Conservation (phyloP, 2,329 filamentous ascomycete species). For the Calonectria honghensis region DNA sequence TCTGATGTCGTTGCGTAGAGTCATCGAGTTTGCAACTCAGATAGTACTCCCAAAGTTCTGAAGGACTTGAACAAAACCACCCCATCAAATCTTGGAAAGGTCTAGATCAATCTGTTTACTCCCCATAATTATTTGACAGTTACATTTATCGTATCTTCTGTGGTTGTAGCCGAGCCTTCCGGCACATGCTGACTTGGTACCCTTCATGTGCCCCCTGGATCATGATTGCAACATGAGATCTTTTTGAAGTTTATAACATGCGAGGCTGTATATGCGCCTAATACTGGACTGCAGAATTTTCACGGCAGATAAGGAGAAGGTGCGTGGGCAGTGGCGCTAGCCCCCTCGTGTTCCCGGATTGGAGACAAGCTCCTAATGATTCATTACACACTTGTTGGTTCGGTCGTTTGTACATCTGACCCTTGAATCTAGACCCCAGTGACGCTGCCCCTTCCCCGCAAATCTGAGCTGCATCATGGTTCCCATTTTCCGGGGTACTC, state of each 20-base stretch:
- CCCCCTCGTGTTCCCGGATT: not conserved
- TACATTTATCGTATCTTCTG: not conserved
- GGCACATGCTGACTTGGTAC: not conserved
- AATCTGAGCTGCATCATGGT: slow-evolving; percentile 34
- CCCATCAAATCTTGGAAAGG: not conserved
- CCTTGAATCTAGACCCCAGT: not conserved
- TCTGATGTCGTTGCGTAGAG: not conserved
- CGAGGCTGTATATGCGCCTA: not conserved
- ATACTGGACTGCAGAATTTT: too few relatives aligned
- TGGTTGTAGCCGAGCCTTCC: slow-evolving; percentile 8
- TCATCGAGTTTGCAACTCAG: not conserved
- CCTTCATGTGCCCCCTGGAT: not conserved
- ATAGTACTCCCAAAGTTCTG: not conserved
- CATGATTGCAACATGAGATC: not conserved
- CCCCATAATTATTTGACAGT: not conserved
- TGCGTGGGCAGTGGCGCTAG: not conserved
- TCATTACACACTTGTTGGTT: slow-evolving; percentile 31
- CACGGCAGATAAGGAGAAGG: not conserved
- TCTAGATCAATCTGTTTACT: not conserved
- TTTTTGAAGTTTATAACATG: not conserved
- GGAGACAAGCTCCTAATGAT: slow-evolving; percentile 35
- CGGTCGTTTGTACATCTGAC: not conserved
- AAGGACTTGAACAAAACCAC: not conserved
- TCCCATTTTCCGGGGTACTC: slow-evolving; percentile 49
- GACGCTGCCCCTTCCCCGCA: slow-evolving; percentile 38